Base-by-base conservation (phyloP, 225 moss, liverwort and hornwort species). In the Marchantia polymorpha region DNA sequence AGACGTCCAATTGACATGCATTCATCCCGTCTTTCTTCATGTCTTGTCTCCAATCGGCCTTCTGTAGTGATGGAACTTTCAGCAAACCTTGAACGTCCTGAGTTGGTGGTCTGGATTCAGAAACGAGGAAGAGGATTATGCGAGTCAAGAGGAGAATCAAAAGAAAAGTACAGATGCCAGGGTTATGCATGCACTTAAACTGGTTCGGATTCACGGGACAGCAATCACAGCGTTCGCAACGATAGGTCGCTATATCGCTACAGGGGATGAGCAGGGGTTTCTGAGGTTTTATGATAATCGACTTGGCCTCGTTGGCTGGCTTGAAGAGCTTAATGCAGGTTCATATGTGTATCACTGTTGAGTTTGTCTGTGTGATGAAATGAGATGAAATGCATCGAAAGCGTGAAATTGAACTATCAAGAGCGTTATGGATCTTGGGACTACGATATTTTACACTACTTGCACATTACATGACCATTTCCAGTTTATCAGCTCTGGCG, bases 321-420 rank as follows among this genome's bases (percentile, higher is more conserved):
- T 88, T 69, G 90, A 90, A 72, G 86, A 90, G 81, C 84, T 90
- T 20, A 80, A 86, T 81, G 82, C 86, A 83, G 88, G 90, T 90
- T 55, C 13, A 74, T 7, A 26, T 17, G 39, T 39, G 2, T 5
- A 39, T 39, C 39, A 39, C 39, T 39, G 39, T 2, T 2, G 39
- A 39, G 39, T 39, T 39, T 39, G 39, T 39, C 5, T 39, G 39
- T 39, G 39, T 39, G 39, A 39, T 39, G 39, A 39, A 39, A 39
- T 39, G 39, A 39, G 2, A 39, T 39, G 39, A 39, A 2, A 39
- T 39, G 39, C 3, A 39, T 39, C 39, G 39, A 39, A 39, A 39
- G 39, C n/a, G n/a, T n/a, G n/a, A n/a, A 5, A 39, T 39, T 39
- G 39, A 39, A 39, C 39, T 2, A 39, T 39, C 39, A 39, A 39